Evolutionary conservation across 164 flowering plant species (phyloP).

Genomic region (Stephania yunnanensis): DNA sequence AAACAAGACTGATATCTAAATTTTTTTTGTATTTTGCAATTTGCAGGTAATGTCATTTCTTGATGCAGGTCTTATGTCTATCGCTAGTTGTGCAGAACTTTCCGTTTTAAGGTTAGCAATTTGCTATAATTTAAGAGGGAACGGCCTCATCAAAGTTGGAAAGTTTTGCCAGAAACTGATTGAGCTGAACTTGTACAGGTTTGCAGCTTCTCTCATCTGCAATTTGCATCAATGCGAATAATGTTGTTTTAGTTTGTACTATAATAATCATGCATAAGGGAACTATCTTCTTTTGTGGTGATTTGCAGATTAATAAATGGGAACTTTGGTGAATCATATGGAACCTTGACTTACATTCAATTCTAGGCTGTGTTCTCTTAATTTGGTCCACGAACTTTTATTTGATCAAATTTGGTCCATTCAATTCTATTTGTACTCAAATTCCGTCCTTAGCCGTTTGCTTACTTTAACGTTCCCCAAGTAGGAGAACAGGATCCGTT

Average conservation of each 20-base stretch:
- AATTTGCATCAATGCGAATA: neutral
- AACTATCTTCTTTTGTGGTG: too few relatives aligned
- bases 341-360: neutral
- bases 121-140: conserved; percentile 68
- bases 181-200: conserved; percentile 95
- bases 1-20: neutral
- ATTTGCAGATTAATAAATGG: neutral
- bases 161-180: conserved; percentile 49
- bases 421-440: too few relatives aligned
- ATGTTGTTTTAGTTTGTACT: neutral
- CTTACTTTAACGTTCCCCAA: too few relatives aligned
- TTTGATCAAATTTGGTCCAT: too few relatives aligned
- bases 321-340: neutral
- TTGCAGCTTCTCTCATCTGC: conserved; percentile 8
- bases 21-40: neutral
- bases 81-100: conserved; percentile 58
- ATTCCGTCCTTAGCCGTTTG: too few relatives aligned
- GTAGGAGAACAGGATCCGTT: too few relatives aligned
- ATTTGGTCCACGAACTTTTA: too few relatives aligned
- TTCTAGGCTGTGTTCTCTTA: too few relatives aligned
- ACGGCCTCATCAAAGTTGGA: conserved; percentile 60
- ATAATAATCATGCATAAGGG: neutral
- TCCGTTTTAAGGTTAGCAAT: conserved; percentile 69
- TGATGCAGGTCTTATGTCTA: conserved; percentile 62
- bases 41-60: neutral